These are phyloP conservation scores for Blastobotrys raffinosifermentans DNA, from an alignment of 1,139 yeast species.

Conservation along the genomic window DNA sequence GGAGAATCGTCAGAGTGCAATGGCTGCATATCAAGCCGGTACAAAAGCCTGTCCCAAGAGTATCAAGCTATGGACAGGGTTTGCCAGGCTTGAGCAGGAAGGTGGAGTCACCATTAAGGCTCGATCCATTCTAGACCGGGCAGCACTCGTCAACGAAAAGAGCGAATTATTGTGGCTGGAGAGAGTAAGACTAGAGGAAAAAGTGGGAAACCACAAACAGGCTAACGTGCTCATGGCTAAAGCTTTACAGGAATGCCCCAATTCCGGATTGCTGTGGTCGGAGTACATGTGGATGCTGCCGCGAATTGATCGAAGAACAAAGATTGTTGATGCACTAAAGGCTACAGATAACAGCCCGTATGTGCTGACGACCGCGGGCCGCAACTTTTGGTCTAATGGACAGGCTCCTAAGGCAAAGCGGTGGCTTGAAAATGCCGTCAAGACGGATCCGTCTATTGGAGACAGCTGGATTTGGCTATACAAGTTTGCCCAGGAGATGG, in stretches of 20 bases:
- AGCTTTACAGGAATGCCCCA: conserved; percentile 57
- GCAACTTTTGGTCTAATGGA: conserved; percentile 62
- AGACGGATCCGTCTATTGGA: conserved; percentile 53
- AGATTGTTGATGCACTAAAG: conserved; percentile 67
- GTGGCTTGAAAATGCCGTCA: conserved; percentile 71
- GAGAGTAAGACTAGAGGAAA: conserved; percentile 53
- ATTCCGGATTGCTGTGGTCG: conserved; percentile 58
- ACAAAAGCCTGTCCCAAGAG: conserved; percentile 43
- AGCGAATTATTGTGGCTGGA: conserved; percentile 52
- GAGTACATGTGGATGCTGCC: conserved; percentile 47
- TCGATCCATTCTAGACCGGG: conserved; percentile 67
- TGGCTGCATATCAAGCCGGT: conserved; percentile 46
- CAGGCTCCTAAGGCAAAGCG: conserved; percentile 58
- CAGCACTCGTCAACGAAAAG: conserved; percentile 47
- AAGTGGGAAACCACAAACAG: conserved; percentile 37
- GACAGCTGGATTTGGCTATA: conserved; percentile 75
- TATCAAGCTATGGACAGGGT: conserved; percentile 49
- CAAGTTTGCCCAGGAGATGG: conserved; percentile 32
- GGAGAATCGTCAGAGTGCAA: conserved; percentile 37
- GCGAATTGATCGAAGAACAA: conserved; percentile 50
- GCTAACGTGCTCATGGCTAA: conserved; percentile 53
- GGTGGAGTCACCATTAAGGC: conserved; percentile 50
- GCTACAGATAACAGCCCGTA: conserved; percentile 56
- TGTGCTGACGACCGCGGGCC: conserved; percentile 60
- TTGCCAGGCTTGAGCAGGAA: conserved; percentile 47